A percentile compares a stretch with the other conserved stretches of the same genome.
Conservation (phyloP, 805 yeast species). For the Priceomyces carsonii region DNA sequence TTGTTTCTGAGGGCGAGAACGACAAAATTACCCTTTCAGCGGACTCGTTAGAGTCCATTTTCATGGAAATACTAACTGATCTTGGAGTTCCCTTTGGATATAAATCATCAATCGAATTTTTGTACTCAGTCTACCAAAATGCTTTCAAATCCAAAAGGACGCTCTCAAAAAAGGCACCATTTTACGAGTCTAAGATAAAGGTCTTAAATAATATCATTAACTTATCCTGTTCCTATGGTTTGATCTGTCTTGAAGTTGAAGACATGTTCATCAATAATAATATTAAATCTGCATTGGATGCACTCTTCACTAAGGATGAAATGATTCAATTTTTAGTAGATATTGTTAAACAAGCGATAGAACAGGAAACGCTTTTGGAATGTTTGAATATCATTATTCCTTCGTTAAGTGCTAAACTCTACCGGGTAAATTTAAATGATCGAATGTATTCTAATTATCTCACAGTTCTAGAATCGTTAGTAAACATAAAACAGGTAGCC, state of each 20-base stretch:
- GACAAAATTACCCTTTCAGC: slow-evolving; percentile 18
- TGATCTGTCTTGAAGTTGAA: slow-evolving; percentile 67
- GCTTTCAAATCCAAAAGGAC: slow-evolving; percentile 44
- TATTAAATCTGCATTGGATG: slow-evolving; percentile 25
- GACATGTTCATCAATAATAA: slow-evolving; percentile 55
- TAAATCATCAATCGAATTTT: slow-evolving; percentile 46
- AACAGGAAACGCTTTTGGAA: slow-evolving; percentile 66
- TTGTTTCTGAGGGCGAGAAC: slow-evolving; percentile 20
- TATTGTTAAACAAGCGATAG: slow-evolving; percentile 57
- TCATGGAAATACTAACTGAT: slow-evolving; percentile 59
- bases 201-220: slow-evolving; percentile 51
- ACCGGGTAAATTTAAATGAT: slow-evolving; percentile 46
- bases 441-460: slow-evolving; percentile 54
- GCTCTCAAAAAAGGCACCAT: slow-evolving; percentile 40
- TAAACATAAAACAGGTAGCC: slow-evolving; percentile 63
- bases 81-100: slow-evolving; percentile 41
- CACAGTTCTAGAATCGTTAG: slow-evolving; percentile 56
- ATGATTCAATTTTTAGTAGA: slow-evolving; percentile 50
- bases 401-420: slow-evolving; percentile 35
- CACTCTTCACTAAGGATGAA: slow-evolving; percentile 23
- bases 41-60: slow-evolving; percentile 48
- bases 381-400: slow-evolving; percentile 57
- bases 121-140: slow-evolving; percentile 45
- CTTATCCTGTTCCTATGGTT: slow-evolving; percentile 60
- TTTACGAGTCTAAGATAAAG: slow-evolving; percentile 34